These are phyloP conservation scores for Fusarium brachygibbosum DNA, from an alignment of 2,329 filamentous ascomycete species.

Conservation along the genomic window DNA sequence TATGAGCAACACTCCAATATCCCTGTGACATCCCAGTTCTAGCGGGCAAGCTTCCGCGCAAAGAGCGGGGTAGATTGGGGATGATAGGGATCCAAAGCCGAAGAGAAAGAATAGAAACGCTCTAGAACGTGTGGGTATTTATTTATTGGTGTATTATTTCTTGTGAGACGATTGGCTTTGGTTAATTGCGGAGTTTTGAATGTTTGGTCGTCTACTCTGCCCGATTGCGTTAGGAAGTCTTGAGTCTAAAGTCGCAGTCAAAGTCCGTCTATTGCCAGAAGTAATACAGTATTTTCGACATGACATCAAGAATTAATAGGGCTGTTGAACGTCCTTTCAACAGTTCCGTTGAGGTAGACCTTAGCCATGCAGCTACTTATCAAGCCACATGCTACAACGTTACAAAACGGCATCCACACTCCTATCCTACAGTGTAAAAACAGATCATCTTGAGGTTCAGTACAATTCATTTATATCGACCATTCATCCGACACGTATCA, in stretches of 20 bases:
- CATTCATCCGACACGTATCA: not conserved
- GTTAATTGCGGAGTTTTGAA: constrained; percentile 16
- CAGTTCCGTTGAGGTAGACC: not conserved
- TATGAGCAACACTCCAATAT: not conserved
- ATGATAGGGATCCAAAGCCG: constrained; percentile 15
- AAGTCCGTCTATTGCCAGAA: not conserved
- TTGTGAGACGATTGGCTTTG: constrained; percentile 11
- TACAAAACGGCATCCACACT: not conserved
- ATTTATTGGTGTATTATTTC: not conserved
- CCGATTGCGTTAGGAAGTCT: constrained; percentile 29
- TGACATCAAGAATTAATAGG: too few species aligned
- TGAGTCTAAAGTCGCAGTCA: not conserved
- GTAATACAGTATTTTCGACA: not conserved
- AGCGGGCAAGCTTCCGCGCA: not conserved
- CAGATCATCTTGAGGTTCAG: not conserved
- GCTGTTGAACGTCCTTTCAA: not conserved
- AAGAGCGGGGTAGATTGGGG: constrained; percentile 28
- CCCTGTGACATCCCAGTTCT: not conserved
- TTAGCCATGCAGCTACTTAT: not conserved
- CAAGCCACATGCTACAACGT: constrained; percentile 14
- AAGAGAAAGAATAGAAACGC: constrained; percentile 5
- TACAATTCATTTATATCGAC: too few species aligned
- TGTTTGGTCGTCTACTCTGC: constrained; percentile 32
- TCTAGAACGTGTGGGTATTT: constrained; percentile 31
- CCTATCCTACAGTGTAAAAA: not conserved